Base-by-base conservation (phyloP, 805 yeast species). In the Naumovozyma baii region DNA sequence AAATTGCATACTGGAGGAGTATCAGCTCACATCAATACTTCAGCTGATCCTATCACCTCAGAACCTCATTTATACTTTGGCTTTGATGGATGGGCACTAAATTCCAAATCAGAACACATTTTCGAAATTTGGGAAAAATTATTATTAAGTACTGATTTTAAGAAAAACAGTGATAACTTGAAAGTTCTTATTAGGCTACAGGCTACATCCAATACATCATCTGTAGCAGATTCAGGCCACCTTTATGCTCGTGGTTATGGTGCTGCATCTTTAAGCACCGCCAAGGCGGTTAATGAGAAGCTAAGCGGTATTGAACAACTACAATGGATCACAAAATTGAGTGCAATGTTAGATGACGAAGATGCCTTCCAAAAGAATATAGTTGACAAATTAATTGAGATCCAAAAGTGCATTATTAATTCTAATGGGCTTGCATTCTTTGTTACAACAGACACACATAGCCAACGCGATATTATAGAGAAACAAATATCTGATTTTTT, bases 151-250 rank as follows among this genome's bases (percentile, higher is more conserved):
- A 86, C 96, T 0, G 76, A 80, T 50, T 82, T 85, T 51, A 55
- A 58, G 17, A 63, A 68, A 31, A 75, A 78, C 43, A 64, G 76
- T 36, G 80, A 78, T 39, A 90, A 87, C 54, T 67, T 92, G 42
- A 68, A 75, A 41, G 76, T 83, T 1, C 67, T 92, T 52, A 75
- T 92, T 32, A 82, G 82, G 52, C 73, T 80, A 31, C 59, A 81
- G 51, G 81, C 83, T 0, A 78, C 87, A 26, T 88, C 85, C 50
- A 83, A 84, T 52, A 66, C 85, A 41, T 79, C 88, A 51, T 68
- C 73, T 5, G 76, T 92, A 38, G 88, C 95, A 8, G 92, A 88
- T 41, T 68, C 82, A 40, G 98, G 98, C 0, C 96, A 92, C 55
- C 66, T 80, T 1, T 88, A 73, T 61, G 95, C 97, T 2, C 72